Evolutionary conservation across 202 grass and related monocot genomes (phyloP), one percentile per base, ranked within the genome.

Genomic region (Setaria italica): DNA sequence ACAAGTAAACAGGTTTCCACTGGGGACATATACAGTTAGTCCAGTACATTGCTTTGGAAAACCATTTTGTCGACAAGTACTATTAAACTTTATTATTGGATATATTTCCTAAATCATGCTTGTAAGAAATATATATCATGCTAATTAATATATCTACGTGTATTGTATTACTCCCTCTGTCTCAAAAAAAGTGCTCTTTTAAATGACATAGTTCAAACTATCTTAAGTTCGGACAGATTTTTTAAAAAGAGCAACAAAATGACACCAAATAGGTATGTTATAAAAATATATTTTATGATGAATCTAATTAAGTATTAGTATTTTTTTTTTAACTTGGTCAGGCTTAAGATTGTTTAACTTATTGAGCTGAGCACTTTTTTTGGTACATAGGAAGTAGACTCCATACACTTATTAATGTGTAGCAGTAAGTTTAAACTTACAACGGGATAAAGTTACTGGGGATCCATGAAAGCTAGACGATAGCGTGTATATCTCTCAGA

Each of bases 1-100:
- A 87, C 81, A 81, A 15, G 76, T 87, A 87, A 77, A 84, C 89
- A 87, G 70, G 76, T 76, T 74, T 84, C 39, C 81, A 76, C 76
- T 77, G 76, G 57, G 54, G 79, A 81, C 56, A 62, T 76, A 71
- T 76, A 71, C 80, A 80, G 80, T 87, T 84, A 76, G 46, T 70
- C 13, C 29, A 65, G 76, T 77, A 70, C 53, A 30, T 68, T 84
- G 56, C 75, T 55, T 47, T 47, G 74, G 73, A 55, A 55, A 29
- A 76, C 48, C 62, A 80, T 71, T 49, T 67, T 41, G 76, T 46
- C 12, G 19, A 62, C 46, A 57, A 70, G 42, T 35, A 76, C 53
- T 35, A 45, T 47, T 77, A 32, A 55, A 29, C 4, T 3, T 78
- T n/a, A 33, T 50, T 55, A 17, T 67, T 32, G 14, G 4, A 5